A percentile compares a stretch with the other conserved stretches of the same genome.
Evolutionary conservation across 805 yeast genomes (phyloP).

Genomic region (Wickerhamomyces silvicola): DNA sequence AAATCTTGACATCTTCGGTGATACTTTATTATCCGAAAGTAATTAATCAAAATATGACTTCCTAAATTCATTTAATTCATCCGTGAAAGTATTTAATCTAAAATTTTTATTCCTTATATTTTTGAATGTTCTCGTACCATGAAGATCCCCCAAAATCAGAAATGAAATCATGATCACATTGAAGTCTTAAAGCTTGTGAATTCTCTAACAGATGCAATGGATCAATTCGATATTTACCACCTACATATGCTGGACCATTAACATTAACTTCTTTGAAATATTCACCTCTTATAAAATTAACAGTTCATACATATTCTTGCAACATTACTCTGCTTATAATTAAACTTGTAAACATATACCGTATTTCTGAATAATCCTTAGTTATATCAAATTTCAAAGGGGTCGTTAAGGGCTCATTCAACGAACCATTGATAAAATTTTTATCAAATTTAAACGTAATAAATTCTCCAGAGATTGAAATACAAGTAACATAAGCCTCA

Average conservation of each 20-base stretch:
- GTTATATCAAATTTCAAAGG: neutral
- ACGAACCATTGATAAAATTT: neutral
- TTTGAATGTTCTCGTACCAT: slow-evolving; percentile 22
- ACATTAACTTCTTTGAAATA: slow-evolving; percentile 50
- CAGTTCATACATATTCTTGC: slow-evolving; percentile 51
- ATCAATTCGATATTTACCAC: slow-evolving; percentile 30
- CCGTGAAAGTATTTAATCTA: slow-evolving; percentile 18
- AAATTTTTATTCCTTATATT: slow-evolving; percentile 12
- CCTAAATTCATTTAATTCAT: slow-evolving; percentile 17
- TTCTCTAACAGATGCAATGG: slow-evolving; percentile 30
- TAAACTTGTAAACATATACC: slow-evolving; percentile 13
- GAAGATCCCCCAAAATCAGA: slow-evolving; percentile 36
- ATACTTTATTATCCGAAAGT: too few species aligned
- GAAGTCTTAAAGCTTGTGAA: slow-evolving; percentile 33
- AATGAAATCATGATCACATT: slow-evolving; percentile 32
- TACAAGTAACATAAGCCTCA: slow-evolving; percentile 29
- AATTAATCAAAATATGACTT: slow-evolving; percentile 10
- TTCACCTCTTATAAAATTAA: slow-evolving; percentile 30
- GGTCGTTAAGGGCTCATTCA: neutral
- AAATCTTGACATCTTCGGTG: slow-evolving; percentile 17
- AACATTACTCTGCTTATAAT: slow-evolving; percentile 30
- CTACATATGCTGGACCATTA: slow-evolving; percentile 37
- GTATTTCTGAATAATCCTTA: neutral
- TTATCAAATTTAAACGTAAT: slow-evolving; percentile 9
- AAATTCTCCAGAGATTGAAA: slow-evolving; percentile 38